Conservation (phyloP, 164 flowering plant species). For the Buxus sempervirens region DNA sequence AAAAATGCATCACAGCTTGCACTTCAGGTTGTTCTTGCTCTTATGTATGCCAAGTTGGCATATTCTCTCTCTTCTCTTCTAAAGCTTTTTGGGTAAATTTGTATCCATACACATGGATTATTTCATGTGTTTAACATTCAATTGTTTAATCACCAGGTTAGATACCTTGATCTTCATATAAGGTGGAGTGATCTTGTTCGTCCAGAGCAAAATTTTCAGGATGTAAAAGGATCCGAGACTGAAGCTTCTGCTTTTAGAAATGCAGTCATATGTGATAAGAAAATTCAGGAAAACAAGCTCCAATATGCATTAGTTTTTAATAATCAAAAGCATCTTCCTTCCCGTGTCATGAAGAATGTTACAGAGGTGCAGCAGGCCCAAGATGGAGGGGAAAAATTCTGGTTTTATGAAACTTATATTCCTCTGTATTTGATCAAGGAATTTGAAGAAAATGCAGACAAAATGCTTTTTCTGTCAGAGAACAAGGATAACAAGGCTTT, state of each 20-base stretch:
- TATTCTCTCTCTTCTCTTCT: background rate
- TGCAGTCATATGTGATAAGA: constrained; percentile 68
- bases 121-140: background rate
- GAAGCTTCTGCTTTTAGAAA: constrained; percentile 85
- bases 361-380: constrained; percentile 50
- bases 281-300: constrained; percentile 43
- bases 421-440: constrained; percentile 88
- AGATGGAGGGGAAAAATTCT: constrained; percentile 60
- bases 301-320: constrained; percentile 70
- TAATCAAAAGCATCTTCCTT: constrained; percentile 82
- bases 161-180: constrained; percentile 73
- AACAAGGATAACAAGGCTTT: constrained; percentile 26
- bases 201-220: constrained; percentile 66
- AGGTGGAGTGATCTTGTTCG: constrained; percentile 88
- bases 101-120: background rate
- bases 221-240: constrained; percentile 68
- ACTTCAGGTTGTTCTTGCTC: constrained; percentile 64
- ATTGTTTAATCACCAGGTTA: constrained; percentile 58
- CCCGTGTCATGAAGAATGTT: constrained; percentile 77
- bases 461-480: constrained; percentile 18
- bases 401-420: constrained; percentile 75
- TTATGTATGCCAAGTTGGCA: background rate
- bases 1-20: constrained; percentile 81
- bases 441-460: constrained; percentile 49
- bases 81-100: background rate